A percentile compares a stretch with the other conserved stretches of the same genome.
phyloP scores from a whole-genome alignment of 345 rosid genomes.

The Lenwebbia sp. region DNA sequence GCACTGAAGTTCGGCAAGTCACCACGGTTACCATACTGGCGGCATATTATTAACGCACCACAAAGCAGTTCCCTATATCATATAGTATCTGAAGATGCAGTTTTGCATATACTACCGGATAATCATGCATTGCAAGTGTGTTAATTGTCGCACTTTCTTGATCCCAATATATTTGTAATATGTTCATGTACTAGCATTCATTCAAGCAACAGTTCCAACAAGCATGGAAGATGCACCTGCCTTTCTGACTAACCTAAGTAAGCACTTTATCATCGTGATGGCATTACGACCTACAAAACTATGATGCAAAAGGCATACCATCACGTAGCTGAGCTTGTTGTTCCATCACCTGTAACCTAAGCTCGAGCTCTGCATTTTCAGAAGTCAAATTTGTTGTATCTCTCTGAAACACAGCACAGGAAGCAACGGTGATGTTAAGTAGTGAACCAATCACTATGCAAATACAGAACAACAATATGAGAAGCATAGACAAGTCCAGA shows the following conservation, averaged over 20 bases:
- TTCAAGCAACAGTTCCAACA: not conserved
- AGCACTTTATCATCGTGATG: not conserved
- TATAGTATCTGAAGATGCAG: not conserved
- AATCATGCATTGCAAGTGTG: not conserved
- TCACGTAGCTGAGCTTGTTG: conserved; percentile 83
- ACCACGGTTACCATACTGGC: not conserved
- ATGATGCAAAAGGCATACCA: conserved; percentile 24
- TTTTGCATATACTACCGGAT: not conserved
- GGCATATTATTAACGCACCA: not conserved
- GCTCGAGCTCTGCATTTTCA: conserved; percentile 92
- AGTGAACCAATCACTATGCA: not conserved
- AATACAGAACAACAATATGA: not conserved
- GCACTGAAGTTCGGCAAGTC: not conserved
- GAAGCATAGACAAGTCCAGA: not conserved
- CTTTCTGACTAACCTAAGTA: not conserved
- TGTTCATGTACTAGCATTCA: not conserved
- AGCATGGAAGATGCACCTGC: not conserved
- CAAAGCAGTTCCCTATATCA: not conserved
- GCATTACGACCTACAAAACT: not conserved
- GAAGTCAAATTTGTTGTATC: conserved; percentile 67
- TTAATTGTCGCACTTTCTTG: not conserved
- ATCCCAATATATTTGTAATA: not conserved
- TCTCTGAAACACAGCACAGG: conserved; percentile 35
- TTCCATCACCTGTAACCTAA: conserved; percentile 86
- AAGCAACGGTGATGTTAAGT: not conserved